Conservation (phyloP, 345 rosid genomes). For the Hibiscus trionum region DNA sequence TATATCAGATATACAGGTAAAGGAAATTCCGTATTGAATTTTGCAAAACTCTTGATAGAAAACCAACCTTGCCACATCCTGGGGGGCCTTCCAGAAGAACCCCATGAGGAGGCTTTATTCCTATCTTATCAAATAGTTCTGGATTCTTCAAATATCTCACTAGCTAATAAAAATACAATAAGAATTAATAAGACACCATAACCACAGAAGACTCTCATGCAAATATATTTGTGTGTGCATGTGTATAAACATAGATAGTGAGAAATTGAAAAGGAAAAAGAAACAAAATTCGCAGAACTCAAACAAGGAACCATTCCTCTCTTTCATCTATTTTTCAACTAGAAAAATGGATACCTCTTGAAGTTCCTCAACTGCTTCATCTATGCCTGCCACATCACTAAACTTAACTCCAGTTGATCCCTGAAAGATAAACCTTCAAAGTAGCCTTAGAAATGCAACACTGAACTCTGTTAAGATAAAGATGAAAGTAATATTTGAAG, state of each 20-base stretch:
- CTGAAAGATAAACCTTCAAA: constrained; percentile 28
- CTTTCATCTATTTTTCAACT: not conserved
- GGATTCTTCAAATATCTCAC: constrained; percentile 95
- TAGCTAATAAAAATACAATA: constrained; percentile 33
- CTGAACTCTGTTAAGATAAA: constrained; percentile 5
- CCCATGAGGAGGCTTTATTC: constrained; percentile 94
- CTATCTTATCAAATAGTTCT: constrained; percentile 87
- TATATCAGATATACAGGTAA: constrained; percentile 8
- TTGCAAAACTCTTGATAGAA: constrained; percentile 2
- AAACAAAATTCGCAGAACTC: not conserved
- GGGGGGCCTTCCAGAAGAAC: constrained; percentile 96
- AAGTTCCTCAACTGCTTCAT: constrained; percentile 97
- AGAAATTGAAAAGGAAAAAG: not conserved
- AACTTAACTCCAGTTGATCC: constrained; percentile 94
- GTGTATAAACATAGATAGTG: not conserved
- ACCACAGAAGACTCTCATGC: not conserved
- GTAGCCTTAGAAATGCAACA: constrained; percentile 15
- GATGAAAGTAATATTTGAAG: constrained; percentile 1
- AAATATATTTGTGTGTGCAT: not conserved
- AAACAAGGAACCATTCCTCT: not conserved
- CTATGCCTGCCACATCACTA: constrained; percentile 90
- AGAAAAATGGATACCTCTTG: constrained; percentile 59
- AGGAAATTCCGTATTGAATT: constrained; percentile 8
- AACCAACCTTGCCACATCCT: constrained; percentile 90
- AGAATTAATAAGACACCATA: constrained; percentile 5